phyloP scores from a whole-genome alignment of 768 basidiomycete species.

The Neoboletus magnificus region DNA sequence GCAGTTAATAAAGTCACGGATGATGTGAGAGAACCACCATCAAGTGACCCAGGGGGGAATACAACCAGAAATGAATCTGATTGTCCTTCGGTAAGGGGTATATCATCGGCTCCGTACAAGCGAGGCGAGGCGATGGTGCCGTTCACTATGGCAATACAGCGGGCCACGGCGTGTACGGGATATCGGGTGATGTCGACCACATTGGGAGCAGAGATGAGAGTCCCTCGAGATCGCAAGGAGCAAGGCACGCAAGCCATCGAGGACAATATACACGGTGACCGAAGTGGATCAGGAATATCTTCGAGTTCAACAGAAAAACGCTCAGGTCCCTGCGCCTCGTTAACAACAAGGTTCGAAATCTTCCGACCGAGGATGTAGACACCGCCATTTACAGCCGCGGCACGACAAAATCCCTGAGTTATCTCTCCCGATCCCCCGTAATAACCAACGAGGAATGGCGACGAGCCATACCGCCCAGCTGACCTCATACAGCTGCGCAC shows the following conservation, averaged over 20 bases:
- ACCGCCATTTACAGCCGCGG: constrained; percentile 75
- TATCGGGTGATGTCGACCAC: not conserved
- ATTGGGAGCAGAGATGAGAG: constrained; percentile 8
- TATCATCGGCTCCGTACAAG: constrained; percentile 26
- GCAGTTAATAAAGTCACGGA: constrained; percentile 63
- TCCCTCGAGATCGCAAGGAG: constrained; percentile 22
- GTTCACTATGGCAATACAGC: constrained; percentile 52
- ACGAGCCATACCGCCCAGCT: constrained; percentile 81
- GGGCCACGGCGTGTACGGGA: constrained; percentile 33
- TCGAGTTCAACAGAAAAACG: constrained; percentile 50
- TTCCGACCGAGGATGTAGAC: constrained; percentile 68
- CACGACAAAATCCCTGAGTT: constrained; percentile 86
- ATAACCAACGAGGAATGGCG: constrained; percentile 89
- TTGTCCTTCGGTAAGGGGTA: constrained; percentile 15
- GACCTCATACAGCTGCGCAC: constrained; percentile 73
- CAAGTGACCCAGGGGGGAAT: constrained; percentile 66
- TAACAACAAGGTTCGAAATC: constrained; percentile 30
- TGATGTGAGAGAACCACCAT: constrained; percentile 42
- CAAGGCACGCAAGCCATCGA: constrained; percentile 38
- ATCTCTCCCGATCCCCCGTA: constrained; percentile 94
- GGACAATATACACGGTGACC: constrained; percentile 54
- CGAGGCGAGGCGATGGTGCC: constrained; percentile 24
- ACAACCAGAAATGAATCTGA: constrained; percentile 67
- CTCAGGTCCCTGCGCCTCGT: constrained; percentile 8
- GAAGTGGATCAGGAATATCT: constrained; percentile 58